A percentile compares a stretch with the other conserved stretches of the same genome.
These are phyloP conservation scores for Lineolata rhizophorae DNA, from an alignment of 495 filamentous ascomycete species.

Conservation along the genomic window DNA sequence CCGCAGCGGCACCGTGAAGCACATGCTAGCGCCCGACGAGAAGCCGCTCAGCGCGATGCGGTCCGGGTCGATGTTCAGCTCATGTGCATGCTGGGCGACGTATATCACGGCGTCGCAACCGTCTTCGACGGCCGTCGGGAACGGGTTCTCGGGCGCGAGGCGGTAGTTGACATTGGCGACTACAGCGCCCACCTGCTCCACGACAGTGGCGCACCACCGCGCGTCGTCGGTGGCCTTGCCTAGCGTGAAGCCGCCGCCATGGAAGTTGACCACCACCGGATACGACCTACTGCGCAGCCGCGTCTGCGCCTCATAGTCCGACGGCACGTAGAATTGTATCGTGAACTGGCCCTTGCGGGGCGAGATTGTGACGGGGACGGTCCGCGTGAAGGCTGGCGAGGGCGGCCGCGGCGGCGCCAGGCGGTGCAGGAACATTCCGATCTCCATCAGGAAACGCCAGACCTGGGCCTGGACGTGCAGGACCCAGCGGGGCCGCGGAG, in stretches of 20 bases:
- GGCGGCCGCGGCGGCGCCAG: constrained; percentile 45
- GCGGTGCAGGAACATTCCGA: constrained; percentile 60
- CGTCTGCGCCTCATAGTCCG: constrained; percentile 26
- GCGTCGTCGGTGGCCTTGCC: constrained; percentile 21
- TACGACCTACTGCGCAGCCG: constrained; percentile 17
- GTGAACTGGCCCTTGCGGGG: constrained; percentile 29
- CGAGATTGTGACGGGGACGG: constrained; percentile 38
- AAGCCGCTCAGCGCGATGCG: constrained; percentile 64
- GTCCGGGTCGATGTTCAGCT: constrained; percentile 30
- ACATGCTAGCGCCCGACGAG: constrained; percentile 70
- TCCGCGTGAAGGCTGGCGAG: constrained; percentile 38
- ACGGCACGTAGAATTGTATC: constrained; percentile 67
- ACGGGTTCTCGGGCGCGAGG: constrained; percentile 20
- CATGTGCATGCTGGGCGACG: constrained; percentile 19
- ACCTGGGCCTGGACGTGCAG: constrained; percentile 49
- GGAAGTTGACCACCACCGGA: constrained; percentile 23
- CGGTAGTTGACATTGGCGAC: constrained; percentile 22
- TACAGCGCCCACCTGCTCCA: constrained; percentile 18
- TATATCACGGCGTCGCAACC: constrained; percentile 21
- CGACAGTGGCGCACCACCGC: constrained; percentile 18
- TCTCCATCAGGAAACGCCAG: constrained; percentile 57
- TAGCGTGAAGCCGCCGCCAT: constrained; percentile 22
- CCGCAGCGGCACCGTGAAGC: constrained; percentile 56
- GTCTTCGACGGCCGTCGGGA: constrained; percentile 24
- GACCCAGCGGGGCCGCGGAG: constrained; percentile 34